These are phyloP conservation scores for Dichotomocladium elegans DNA, from an alignment of 371 early-diverging fungal genomes.

Conservation along the genomic window DNA sequence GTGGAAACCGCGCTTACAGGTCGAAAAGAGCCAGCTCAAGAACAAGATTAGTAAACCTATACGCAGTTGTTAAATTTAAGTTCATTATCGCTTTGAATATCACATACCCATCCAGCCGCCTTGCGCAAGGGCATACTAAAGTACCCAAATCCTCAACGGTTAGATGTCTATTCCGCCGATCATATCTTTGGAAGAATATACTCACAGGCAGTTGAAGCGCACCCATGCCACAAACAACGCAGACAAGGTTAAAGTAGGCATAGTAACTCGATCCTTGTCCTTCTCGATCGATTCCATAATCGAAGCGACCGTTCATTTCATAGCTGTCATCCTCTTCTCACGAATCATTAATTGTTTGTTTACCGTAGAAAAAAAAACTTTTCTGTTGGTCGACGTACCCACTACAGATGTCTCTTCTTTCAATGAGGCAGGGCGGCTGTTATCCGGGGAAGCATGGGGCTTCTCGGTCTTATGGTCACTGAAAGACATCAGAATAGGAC, in stretches of 20 bases:
- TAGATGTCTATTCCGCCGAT: too few relatives aligned
- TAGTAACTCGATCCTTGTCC: constrained; percentile 30
- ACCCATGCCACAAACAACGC: constrained; percentile 79
- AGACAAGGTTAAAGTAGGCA: constrained; percentile 58
- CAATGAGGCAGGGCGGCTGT: not conserved
- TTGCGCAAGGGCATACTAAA: constrained; percentile 58
- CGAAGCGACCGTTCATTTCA: constrained; percentile 12
- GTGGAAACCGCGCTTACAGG: too few relatives aligned
- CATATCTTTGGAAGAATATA: too few relatives aligned
- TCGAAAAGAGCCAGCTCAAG: constrained; percentile 36
- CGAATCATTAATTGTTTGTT: too few relatives aligned
- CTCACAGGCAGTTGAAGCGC: constrained; percentile 70
- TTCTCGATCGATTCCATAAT: constrained; percentile 34
- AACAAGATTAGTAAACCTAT: constrained; percentile 35
- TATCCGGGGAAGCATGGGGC: not conserved
- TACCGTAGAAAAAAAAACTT: too few relatives aligned
- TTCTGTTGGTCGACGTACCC: not conserved
- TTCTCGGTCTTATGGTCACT: not conserved
- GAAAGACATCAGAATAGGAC: not conserved
- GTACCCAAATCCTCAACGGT: too few relatives aligned
- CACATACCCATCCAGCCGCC: constrained; percentile 77
- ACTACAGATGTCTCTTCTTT: constrained; percentile 5
- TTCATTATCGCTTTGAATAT: too few relatives aligned
- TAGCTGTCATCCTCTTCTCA: too few relatives aligned
- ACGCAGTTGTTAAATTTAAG: not conserved